Base-by-base conservation (phyloP, 805 yeast species). In the Wickerhamiella azyma region DNA sequence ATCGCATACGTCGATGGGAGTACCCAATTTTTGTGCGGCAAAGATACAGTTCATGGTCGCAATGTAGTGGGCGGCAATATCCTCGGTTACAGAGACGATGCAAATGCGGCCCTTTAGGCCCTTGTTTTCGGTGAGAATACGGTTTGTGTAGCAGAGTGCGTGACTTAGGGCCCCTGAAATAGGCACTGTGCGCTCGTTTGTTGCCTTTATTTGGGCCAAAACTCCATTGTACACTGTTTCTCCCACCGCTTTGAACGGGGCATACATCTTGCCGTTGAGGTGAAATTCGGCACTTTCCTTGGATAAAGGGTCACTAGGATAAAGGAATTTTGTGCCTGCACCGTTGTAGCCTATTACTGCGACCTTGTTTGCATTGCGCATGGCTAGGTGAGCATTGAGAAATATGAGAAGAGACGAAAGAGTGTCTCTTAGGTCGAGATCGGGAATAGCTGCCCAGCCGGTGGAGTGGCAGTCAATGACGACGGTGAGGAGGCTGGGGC, bases 11-110 rank as follows among this genome's bases (percentile, higher is more conserved):
- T 92, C 97, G 18, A 92, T 77, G 2, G 96, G 82, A 14, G 88
- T 76, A 55, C 78, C 80, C 54, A 59, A 74, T 62, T 88, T 89
- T 54, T 92, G 96, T 0, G 97, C 95, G 0, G 96, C 89, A 65
- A 92, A 92, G 26, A 92, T 89, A 49, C 92, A 74, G 62, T 92
- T 92, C 97, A 92, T 92, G 38, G 85, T 79, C 4, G 96, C 83
- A 38, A 89, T 84, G 61, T 92, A 94, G 48, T 84, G 85, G 44
- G 85, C 68, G 5, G 85, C 76, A 47, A 76, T 78, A 55, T 85
- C 86, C 51, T 77, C 85, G 52, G 80, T 76, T 21, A 85, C 72
- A 49, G 78, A 76, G 2, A 82, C 59, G 10, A 79, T 70, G 49
- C 83, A 55, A 6, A 81, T 65, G 41, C 88, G 71, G 0, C 96